These are phyloP conservation scores for Trichoderma gamsii DNA, from an alignment of 495 filamentous ascomycete species.

Conservation along the genomic window DNA sequence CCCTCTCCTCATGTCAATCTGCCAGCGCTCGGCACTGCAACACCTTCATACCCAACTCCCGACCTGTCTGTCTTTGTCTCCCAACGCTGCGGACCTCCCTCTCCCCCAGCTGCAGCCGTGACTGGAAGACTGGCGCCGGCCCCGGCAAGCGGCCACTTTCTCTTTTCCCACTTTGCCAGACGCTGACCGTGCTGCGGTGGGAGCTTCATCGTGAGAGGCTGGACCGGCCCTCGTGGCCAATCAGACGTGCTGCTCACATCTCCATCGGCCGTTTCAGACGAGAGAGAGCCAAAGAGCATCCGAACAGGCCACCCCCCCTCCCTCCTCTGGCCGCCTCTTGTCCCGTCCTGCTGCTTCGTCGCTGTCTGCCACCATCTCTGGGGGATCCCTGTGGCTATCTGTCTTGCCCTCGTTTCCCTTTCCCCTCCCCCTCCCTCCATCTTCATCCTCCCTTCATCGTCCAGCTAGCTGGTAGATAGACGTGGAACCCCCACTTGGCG, in stretches of 20 bases:
- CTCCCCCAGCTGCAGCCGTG: slow-evolving; percentile 7
- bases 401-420: background rate
- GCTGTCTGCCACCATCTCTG: background rate
- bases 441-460: background rate
- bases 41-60: slow-evolving; percentile 5
- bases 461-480: background rate
- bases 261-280: slow-evolving; percentile 7
- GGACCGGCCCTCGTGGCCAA: slow-evolving; percentile 6
- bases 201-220: background rate
- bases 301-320: slow-evolving; percentile 1
- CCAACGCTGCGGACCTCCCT: background rate
- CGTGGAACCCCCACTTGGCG: background rate
- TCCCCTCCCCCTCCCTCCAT: background rate
- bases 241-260: slow-evolving; percentile 10
- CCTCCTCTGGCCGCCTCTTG: background rate
- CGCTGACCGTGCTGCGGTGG: background rate
- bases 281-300: background rate
- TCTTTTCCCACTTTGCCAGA: background rate
- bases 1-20: background rate
- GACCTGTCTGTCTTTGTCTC: background rate
- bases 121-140: slow-evolving; percentile 2
- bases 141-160: background rate
- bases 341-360: background rate
- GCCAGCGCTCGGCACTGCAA: background rate
- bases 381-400: background rate